These are phyloP conservation scores for Fusarium tuaranense DNA, from an alignment of 2,329 filamentous ascomycete genomes.

Conservation along the genomic window DNA sequence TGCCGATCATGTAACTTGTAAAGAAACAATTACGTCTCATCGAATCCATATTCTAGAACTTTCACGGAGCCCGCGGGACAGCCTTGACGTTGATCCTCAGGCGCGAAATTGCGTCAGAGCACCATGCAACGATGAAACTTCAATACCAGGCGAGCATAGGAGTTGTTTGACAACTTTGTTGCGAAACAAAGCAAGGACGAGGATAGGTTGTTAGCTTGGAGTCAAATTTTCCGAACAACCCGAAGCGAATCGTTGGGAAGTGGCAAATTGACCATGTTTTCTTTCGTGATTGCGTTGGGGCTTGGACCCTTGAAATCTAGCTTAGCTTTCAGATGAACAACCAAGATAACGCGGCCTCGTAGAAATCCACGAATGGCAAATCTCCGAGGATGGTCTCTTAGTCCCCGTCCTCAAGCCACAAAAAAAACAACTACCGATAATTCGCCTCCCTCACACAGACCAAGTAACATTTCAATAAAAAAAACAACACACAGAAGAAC, in stretches of 20 bases:
- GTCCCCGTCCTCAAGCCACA: background rate
- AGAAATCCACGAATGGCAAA: background rate
- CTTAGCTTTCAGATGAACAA: background rate
- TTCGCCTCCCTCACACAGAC: background rate
- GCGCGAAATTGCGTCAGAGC: background rate
- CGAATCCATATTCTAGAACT: background rate
- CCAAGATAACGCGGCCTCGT: background rate
- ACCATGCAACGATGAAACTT: background rate
- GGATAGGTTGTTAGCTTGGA: background rate
- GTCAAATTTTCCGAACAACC: background rate
- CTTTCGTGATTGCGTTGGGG: background rate
- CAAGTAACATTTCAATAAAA: background rate
- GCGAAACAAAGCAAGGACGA: background rate
- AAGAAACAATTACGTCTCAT: background rate
- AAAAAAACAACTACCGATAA: background rate
- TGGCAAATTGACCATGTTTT: background rate
- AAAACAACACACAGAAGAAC: background rate
- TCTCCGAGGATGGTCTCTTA: background rate
- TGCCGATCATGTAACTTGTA: too few relatives aligned
- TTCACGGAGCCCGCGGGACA: background rate
- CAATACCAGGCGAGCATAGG: background rate
- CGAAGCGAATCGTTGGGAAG: background rate
- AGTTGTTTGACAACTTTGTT: background rate
- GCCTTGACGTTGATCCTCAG: background rate
- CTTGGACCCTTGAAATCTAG: background rate